Base-by-base conservation (phyloP, 768 basidiomycete species). In the Kwoniella heveanensis region DNA sequence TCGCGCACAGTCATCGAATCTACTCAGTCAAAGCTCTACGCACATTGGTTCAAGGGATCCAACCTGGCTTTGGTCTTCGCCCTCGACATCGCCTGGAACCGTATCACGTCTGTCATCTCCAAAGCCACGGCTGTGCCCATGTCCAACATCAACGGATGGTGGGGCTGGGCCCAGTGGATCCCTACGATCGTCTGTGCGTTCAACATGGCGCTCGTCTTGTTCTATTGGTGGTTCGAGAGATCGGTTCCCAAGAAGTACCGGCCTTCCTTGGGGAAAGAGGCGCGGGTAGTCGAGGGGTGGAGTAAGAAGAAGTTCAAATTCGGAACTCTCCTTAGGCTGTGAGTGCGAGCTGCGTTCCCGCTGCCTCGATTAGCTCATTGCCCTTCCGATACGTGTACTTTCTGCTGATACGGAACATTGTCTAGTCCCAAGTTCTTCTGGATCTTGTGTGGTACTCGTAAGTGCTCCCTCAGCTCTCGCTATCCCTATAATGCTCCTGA, bases 111-210 rank as follows among this genome's bases (percentile, higher is more conserved):
- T 47, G 56, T 75, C 49, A 60, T 72, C 54, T 66, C 69, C 9
- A 69, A 67, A 36, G 57, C 68, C 1, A 64, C 73, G 12, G 71
- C 79, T 1, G 70, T 80, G 1, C 79, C 79, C 9, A 75, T 80
- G 66, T 64, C 58, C 19, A 37, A 74, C 46, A 67, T 71, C 60
- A 72, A 72, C 22, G 79, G 79, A 1, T 74, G 66, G 65, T 80
- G 71, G 70, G 73, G 71, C 5, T 80, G 79, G 79, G 68, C 73
- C 3, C 58, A 78, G n/a, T 80, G 79, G 79, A 73, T 79, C 46
- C 77, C 77, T 0, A 58, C 74, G 2, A 77, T 78, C 52, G 50
- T 69, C 12, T 72, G 70, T 36, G 75, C 46, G 3, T 39, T 67
- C 39, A 74, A 76, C 27, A 58, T 80, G 24, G 58, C 39, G 19